These are phyloP conservation scores for Fusarium oligoseptatum DNA, from an alignment of 2,329 filamentous ascomycete genomes.

Conservation along the genomic window DNA sequence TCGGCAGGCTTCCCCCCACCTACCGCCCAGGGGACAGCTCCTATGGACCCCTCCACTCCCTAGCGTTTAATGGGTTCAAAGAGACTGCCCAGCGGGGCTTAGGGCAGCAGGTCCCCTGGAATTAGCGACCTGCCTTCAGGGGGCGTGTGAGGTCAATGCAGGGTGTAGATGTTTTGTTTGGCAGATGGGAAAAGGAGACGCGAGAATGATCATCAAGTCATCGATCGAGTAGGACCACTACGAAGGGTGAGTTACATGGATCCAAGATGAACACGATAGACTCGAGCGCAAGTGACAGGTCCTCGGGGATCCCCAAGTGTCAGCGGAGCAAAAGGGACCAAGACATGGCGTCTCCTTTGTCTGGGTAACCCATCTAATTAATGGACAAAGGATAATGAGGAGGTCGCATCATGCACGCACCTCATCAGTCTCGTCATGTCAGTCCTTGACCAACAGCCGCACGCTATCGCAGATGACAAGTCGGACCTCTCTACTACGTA, in stretches of 20 bases:
- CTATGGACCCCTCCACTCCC: neutral
- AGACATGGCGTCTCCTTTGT: neutral
- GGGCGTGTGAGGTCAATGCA: neutral
- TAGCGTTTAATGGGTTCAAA: neutral
- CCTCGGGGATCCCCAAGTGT: neutral
- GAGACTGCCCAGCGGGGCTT: slow-evolving; percentile 8
- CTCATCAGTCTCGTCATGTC: neutral
- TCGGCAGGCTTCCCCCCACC: neutral
- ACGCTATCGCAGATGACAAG: neutral
- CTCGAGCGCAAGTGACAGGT: neutral
- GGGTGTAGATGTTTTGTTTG: neutral
- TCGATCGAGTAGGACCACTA: neutral
- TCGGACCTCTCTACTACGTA: neutral
- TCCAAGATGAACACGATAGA: neutral
- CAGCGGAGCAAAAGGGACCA: neutral
- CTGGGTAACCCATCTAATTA: slow-evolving; percentile 1
- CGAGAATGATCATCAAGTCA: neutral
- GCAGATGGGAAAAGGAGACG: neutral
- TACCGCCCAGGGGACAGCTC: slow-evolving; percentile 2
- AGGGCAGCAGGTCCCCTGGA: slow-evolving; percentile 13
- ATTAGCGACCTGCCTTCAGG: slow-evolving; percentile 8
- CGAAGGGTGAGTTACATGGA: neutral
- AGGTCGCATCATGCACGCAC: neutral
- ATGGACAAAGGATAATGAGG: neutral
- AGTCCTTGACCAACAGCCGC: neutral